A percentile compares a stretch with the other conserved stretches of the same genome.
These are phyloP conservation scores for Leccinum subtestaceum DNA, from an alignment of 768 basidiomycete species.

Conservation along the genomic window DNA sequence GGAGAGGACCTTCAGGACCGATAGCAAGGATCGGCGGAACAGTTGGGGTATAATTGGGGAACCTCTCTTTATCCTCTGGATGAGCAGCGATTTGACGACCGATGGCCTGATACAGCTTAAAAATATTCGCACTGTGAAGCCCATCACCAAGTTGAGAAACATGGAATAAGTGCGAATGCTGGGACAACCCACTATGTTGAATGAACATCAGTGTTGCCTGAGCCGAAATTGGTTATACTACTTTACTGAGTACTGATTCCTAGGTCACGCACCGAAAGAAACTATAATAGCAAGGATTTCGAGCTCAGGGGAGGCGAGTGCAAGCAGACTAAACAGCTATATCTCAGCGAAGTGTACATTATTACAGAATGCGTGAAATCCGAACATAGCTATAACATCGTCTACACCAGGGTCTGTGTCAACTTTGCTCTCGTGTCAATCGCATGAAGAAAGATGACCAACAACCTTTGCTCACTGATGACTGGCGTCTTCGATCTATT, in stretches of 20 bases:
- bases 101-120: constrained; percentile 73
- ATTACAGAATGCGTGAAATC: constrained; percentile 1
- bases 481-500: constrained; percentile 45
- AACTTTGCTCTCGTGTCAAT: constrained; percentile 41
- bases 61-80: constrained; percentile 54
- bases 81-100: constrained; percentile 52
- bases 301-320: constrained; percentile 79
- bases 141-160: neutral
- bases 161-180: neutral
- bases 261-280: constrained; percentile 58
- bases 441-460: neutral
- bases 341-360: neutral
- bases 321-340: constrained; percentile 56
- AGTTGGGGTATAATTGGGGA: constrained; percentile 54
- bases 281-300: constrained; percentile 74
- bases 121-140: constrained; percentile 57
- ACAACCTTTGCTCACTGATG: constrained; percentile 52
- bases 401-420: constrained; percentile 89
- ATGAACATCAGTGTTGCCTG: constrained; percentile 71
- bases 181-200: constrained; percentile 50
- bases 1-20: constrained; percentile 65
- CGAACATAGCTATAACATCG: constrained; percentile 75
- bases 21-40: constrained; percentile 60
- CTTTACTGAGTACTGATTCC: neutral
- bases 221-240: neutral